A percentile compares a stretch with the other conserved stretches of the same genome.
Conservation (phyloP, 2,329 filamentous ascomycete species). For the Stenocarpella maydis region DNA sequence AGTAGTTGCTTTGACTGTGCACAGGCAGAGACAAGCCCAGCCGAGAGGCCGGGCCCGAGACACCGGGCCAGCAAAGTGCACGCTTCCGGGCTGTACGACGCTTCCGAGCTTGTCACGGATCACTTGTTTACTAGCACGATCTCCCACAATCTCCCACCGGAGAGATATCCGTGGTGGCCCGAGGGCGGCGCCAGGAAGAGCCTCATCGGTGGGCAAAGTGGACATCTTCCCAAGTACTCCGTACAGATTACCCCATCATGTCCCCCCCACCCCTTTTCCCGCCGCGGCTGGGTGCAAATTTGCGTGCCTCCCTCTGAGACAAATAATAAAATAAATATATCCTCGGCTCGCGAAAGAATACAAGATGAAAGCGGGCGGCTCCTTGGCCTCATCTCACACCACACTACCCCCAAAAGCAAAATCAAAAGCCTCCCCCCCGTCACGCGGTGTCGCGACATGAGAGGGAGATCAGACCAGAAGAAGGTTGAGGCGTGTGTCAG, state of each 20-base stretch:
- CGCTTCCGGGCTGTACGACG: neutral
- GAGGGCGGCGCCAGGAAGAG: conserved; percentile 12
- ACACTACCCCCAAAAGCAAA: neutral
- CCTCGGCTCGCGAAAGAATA: too few species aligned
- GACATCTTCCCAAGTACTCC: too few species aligned
- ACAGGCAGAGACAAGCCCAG: conserved; percentile 2
- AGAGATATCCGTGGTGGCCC: neutral
- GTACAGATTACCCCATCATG: neutral
- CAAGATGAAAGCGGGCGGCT: too few species aligned
- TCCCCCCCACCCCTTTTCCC: too few species aligned
- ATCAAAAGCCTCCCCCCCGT: too few species aligned
- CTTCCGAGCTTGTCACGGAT: neutral
- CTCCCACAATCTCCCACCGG: neutral
- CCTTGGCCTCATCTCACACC: neutral
- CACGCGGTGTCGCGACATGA: conserved; percentile 15
- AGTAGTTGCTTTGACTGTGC: neutral
- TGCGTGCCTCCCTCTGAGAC: too few species aligned
- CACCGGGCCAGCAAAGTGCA: neutral
- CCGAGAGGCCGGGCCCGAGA: conserved; percentile 1
- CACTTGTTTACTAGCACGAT: conserved; percentile 7
- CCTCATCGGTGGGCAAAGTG: conserved; percentile 16
- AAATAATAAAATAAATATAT: too few species aligned
- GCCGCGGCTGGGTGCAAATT: too few species aligned
- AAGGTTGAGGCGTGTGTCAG: conserved; percentile 5
- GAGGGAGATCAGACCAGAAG: conserved; percentile 3